Conservation (phyloP, 495 filamentous ascomycete genomes). For the Aspergillus nanangensis region DNA sequence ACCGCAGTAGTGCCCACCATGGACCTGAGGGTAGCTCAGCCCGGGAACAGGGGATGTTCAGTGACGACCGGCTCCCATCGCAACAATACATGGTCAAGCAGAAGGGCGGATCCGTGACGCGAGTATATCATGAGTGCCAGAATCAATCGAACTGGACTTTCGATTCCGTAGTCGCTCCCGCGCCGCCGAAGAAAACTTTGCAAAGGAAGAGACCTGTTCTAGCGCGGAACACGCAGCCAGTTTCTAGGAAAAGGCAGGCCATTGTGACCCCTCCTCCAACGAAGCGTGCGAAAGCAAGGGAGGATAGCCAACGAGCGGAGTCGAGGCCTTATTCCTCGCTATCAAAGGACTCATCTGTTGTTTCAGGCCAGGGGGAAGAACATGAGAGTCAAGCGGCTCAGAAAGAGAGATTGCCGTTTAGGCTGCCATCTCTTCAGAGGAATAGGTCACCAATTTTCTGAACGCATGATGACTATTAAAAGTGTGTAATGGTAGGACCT, state of each 20-base stretch:
- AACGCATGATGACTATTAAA: not conserved
- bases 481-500: too few species aligned
- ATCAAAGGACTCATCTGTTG: too few species aligned
- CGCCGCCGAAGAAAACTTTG: not conserved
- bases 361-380: too few species aligned
- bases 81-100: constrained; percentile 13
- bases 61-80: constrained; percentile 1
- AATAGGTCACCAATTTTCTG: constrained; percentile 2
- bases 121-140: constrained; percentile 11
- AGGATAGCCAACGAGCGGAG: too few species aligned
- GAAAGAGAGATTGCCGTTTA: constrained; percentile 4
- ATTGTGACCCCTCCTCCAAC: too few species aligned
- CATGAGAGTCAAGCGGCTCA: not conserved
- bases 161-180: not conserved
- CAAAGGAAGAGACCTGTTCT: not conserved
- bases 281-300: too few species aligned
- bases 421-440: constrained; percentile 11
- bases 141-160: not conserved
- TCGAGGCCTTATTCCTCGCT: too few species aligned
- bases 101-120: constrained; percentile 8
- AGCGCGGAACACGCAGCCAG: not conserved
- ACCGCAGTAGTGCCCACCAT: not conserved
- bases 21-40: not conserved
- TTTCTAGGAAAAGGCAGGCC: too few species aligned
- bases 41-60: constrained; percentile 15